Base-by-base conservation (phyloP, 108 stramenopile species). In the Pseudonitzschia multistriata region DNA sequence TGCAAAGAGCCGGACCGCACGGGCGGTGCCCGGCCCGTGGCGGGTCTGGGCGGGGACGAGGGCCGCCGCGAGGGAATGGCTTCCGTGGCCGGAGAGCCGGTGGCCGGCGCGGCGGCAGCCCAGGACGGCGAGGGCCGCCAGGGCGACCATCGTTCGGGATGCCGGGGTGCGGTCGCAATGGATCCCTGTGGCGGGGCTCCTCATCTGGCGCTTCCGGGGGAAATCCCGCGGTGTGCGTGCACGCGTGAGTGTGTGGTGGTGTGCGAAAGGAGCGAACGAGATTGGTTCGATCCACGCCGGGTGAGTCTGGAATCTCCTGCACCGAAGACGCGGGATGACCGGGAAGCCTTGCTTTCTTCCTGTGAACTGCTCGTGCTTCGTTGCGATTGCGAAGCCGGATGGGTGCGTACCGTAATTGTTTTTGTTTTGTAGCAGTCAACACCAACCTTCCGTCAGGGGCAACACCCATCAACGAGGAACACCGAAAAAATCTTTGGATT, bases 21-120 rank as follows among this genome's bases (percentile, higher is more conserved):
- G 27, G 10, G 28, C 15, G 25, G 28, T 57, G 55, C 14, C 3
- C 30, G 55, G 8, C 11, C 30, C 13, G 30, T 57, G 30, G 8
- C 8, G 10, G 28, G 11, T 25, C 55, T 33, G 55, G 8, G n/a
- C 17, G 22, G 31, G 8, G 28, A 57, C 31, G 30, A 57, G 30
- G n/a, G 55, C 55, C 24, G 55, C 25, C 14, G 28, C 55, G 28
- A 57, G 5, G 11, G 55, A 57, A 29, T 28, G 22, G 8, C 31
- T 29, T 28, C n/a, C n/a, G n/a, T n/a, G n/a, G n/a, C n/a, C n/a
- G n/a, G 15, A 57, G 7, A 29, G 10, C 8, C 55, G 55, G 31
- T 29, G 7, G 30, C 28, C 55, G 55, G 55, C 55, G 30, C 28
- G 55, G 10, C 55, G 55, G 30, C 28, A 57, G 10, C 55, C 55